Base-by-base conservation (phyloP, 2,329 filamentous ascomycete species). In the Trichophyton simii region DNA sequence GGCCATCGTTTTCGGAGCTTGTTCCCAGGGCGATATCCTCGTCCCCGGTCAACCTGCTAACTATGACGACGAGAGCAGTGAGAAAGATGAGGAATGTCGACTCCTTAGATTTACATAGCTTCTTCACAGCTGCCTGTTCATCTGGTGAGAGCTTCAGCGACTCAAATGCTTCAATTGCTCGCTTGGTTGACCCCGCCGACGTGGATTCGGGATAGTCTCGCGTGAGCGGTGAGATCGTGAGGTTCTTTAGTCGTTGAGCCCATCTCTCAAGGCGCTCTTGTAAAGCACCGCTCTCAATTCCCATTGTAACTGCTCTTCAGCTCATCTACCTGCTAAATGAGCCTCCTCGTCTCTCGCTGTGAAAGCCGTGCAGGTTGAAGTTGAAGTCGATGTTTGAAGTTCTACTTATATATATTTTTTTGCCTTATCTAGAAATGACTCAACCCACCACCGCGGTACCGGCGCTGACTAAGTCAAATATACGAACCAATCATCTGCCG, bases 21-120 rank as follows among this genome's bases (percentile, higher is more conserved):
- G 77, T 77, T 41, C 75, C 77, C 60, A 79, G 69, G 38, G 76
- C 75, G 63, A 79, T 78, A 65, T 79, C 77, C 64, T 79, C 77
- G 63, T 79, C 77, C 18, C 77, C 77, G 13, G 77, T 79, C 65
- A 79, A 68, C 63, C 77, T 74, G 63, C 73, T 73, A 22, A 77
- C 75, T 52, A 79, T 68, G 58, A 77, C 69, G 2, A 77, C 69
- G 55, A 77, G 76, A 20, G 76, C 75, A 22, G 76, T 72, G 62
- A 79, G 66, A 55, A 79, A 70, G 46, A 77, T 69, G 2, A 72
- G 74, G 59, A 77, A 77, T 0, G 68, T 64, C 3, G 75, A 72
- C 18, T 62, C 63, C 36, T 44, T 42, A 36, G 63, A 42, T 20
- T 38, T 55, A 20, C 59, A 62, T 63, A 78, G 64, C 62, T 74